Conservation (phyloP, 305 asterid species). For the Fraxinus baroniana region DNA sequence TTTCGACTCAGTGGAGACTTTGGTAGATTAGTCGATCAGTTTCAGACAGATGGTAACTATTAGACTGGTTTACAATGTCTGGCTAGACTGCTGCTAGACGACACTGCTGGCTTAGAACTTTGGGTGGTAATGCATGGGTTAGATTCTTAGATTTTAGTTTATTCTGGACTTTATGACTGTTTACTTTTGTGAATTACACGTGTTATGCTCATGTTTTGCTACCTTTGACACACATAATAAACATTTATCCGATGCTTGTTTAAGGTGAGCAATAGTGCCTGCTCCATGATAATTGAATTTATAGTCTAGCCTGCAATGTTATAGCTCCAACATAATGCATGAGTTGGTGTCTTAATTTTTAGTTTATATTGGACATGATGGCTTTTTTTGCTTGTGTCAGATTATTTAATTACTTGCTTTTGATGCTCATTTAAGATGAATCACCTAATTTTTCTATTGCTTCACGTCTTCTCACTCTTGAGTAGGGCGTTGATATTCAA, state of each 20-base stretch:
- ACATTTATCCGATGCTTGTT: neutral
- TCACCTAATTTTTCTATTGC: constrained; percentile 12
- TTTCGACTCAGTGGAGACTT: neutral
- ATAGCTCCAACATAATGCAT: neutral
- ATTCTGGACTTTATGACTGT: neutral
- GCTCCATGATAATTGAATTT: neutral
- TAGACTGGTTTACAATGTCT: neutral
- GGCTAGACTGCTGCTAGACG: neutral
- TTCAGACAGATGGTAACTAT: neutral
- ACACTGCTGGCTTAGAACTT: neutral
- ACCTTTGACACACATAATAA: neutral
- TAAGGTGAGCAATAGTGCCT: neutral
- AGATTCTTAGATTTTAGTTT: neutral
- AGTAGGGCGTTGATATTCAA: constrained; percentile 95
- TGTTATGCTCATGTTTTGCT: neutral
- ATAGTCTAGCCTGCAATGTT: constrained; percentile 15
- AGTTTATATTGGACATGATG: constrained; percentile 2
- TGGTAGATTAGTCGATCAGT: neutral
- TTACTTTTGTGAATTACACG: neutral
- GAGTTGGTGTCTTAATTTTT: neutral
- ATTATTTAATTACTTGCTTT: neutral
- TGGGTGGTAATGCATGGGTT: neutral
- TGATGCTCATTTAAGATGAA: constrained; percentile 6
- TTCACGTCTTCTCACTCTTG: constrained; percentile 14
- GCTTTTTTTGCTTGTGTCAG: neutral